These are phyloP conservation scores for Erysimum cheiranthoides DNA, from an alignment of 345 rosid species.

Conservation along the genomic window DNA sequence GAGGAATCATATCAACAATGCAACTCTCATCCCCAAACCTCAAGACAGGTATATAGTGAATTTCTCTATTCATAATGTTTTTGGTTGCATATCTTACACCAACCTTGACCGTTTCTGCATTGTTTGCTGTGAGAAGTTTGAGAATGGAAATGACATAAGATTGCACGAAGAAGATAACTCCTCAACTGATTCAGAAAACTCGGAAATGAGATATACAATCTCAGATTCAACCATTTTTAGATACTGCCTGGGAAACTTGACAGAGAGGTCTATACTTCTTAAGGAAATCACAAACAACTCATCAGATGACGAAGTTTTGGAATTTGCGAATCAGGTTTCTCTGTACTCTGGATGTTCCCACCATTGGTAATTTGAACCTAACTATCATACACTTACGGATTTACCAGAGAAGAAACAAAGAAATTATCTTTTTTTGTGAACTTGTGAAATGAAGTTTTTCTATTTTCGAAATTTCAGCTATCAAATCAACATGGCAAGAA, in stretches of 20 bases:
- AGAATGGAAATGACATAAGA: constrained; percentile 29
- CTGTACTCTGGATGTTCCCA: constrained; percentile 84
- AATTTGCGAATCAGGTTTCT: constrained; percentile 73
- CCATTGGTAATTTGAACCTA: constrained; percentile 62
- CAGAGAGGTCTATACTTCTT: constrained; percentile 67
- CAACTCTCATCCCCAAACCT: constrained; percentile 52
- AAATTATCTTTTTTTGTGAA: background rate
- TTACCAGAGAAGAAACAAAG: background rate
- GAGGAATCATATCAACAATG: constrained; percentile 58
- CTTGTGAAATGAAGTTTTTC: constrained; percentile 7
- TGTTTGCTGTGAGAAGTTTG: constrained; percentile 29
- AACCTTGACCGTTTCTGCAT: constrained; percentile 22
- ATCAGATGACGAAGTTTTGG: constrained; percentile 63
- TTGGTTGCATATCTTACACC: constrained; percentile 9
- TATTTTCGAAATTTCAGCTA: constrained; percentile 48
- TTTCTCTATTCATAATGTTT: background rate
- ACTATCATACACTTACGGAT: constrained; percentile 11
- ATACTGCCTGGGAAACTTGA: constrained; percentile 71
- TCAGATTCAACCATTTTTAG: constrained; percentile 66
- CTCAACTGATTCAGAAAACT: constrained; percentile 60
- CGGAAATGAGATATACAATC: constrained; percentile 53
- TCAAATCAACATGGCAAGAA: constrained; percentile 71
- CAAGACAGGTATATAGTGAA: constrained; percentile 53
- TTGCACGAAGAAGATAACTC: constrained; percentile 51
- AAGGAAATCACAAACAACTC: constrained; percentile 72